A percentile compares a stretch with the other conserved stretches of the same genome.
Conservation (phyloP, 2,329 filamentous ascomycete genomes). For the Botryotinia calthae region DNA sequence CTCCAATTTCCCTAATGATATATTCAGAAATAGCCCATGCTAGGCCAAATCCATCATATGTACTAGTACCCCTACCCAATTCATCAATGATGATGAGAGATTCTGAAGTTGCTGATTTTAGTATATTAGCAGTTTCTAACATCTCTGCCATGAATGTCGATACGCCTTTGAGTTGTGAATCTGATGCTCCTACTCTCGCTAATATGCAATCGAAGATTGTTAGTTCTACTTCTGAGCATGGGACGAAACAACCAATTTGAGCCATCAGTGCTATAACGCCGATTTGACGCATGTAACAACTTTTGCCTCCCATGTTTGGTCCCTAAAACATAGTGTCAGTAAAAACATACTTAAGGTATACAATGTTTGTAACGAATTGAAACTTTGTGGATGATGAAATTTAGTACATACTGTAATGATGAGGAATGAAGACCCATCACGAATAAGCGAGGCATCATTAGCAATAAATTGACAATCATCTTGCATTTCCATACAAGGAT, state of each 20-base stretch:
- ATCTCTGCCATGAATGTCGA: slow-evolving; percentile 99
- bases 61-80: slow-evolving; percentile 91
- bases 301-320: slow-evolving; percentile 99
- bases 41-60: slow-evolving; percentile 97
- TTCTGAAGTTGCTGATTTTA: slow-evolving; percentile 93
- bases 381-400: neutral
- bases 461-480: slow-evolving; percentile 99
- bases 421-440: slow-evolving; percentile 80
- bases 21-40: slow-evolving; percentile 99
- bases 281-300: slow-evolving; percentile 95
- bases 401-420: slow-evolving; percentile 19
- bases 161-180: slow-evolving; percentile 95
- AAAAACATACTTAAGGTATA: too few species aligned
- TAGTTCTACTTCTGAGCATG: slow-evolving; percentile 83
- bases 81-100: slow-evolving; percentile 99
- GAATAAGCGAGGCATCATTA: slow-evolving; percentile 82
- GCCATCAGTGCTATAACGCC: slow-evolving; percentile 97
- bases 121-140: slow-evolving; percentile 97
- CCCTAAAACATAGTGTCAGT: slow-evolving; percentile 44
- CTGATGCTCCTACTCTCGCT: slow-evolving; percentile 90
- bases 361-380: too few species aligned
- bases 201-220: slow-evolving; percentile 97
- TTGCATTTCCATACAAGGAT: slow-evolving; percentile 98
- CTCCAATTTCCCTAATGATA: slow-evolving; percentile 91
- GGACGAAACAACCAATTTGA: slow-evolving; percentile 94